Base-by-base conservation (phyloP, 345 rosid genomes). In the Boechera stricta region DNA sequence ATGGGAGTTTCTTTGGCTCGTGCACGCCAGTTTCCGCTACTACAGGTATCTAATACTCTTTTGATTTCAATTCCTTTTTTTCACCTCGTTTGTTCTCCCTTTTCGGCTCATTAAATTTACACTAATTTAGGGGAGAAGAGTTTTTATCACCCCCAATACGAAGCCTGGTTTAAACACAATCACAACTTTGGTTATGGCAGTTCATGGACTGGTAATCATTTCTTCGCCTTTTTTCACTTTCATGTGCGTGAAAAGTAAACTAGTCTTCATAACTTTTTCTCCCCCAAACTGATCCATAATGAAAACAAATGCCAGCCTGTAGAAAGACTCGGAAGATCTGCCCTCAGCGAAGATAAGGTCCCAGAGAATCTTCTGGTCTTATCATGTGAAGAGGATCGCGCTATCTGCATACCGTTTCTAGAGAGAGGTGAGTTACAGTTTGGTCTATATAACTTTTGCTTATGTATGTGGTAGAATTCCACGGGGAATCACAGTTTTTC, bases 321-420 rank as follows among this genome's bases (percentile, higher is more conserved):
- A 41, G 91, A 92, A 81, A 86, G 95, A 85, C 80, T 87, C 8
- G 95, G 97, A 68, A 88, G 97, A 74, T 87, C 91, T 80, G 77
- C 82, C 74, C 33, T 89, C 65, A 86, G 80, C 83, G 92, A 89
- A 64, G 89, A 80, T 51, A 85, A 70, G 56, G 51, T 84, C 41
- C 70, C 81, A 15, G 87, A 85, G 60, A 85, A 90, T 81, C 69
- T 94, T 71, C 85, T 94, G 82, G 75, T 94, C 76, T 60, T 94
- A 44, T 94, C 98, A 32, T 89, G 97, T 78, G 97, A 87, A 79
- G 93, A 92, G 76, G 97, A 92, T 81, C 85, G 82, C 10, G 73
- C 59, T 57, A 69, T 77, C 48, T 84, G 89, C 54, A 72, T 83
- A 24, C 93, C 92, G 68, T 89, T 90, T 78, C 91, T 92, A 42